Evolutionary conservation across 306 rosid genomes (phyloP).

Genomic region (Malus fusca): DNA sequence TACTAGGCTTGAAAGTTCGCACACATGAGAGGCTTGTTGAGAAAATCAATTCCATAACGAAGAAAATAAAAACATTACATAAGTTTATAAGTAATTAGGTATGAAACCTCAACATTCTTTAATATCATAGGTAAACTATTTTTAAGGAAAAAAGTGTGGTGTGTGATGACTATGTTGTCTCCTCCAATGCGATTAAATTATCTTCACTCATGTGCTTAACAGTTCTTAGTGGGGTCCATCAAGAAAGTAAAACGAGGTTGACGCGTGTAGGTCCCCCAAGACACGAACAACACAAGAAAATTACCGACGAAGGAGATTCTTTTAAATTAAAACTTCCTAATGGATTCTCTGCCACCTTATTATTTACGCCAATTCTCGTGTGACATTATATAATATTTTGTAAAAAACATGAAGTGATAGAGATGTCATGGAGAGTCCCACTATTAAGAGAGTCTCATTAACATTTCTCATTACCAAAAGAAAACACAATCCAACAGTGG

Average conservation of each 20-base stretch:
- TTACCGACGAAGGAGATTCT: no score
- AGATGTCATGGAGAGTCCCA: rapidly evolving
- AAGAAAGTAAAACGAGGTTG: constrained; percentile 1
- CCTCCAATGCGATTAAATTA: background rate
- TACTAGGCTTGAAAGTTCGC: no score
- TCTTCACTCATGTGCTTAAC: background rate
- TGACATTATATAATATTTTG: no score
- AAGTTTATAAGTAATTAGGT: no score
- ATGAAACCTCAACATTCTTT: no score
- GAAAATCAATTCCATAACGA: no score
- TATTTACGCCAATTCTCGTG: no score
- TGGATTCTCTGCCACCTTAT: no score
- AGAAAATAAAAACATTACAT: no score
- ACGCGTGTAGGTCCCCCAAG: background rate
- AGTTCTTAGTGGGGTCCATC: background rate
- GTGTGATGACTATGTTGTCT: background rate
- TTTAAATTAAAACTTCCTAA: no score
- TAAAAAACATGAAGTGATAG: rapidly evolving
- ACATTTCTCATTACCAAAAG: no score
- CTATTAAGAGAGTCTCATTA: no score
- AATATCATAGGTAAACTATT: background rate
- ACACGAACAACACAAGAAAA: background rate
- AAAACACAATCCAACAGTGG: background rate
- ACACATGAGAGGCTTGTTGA: rapidly evolving
- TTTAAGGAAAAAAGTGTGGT: background rate